Conservation (phyloP, 1,139 yeast genomes). For the Blastobotrys malaysiensis region DNA sequence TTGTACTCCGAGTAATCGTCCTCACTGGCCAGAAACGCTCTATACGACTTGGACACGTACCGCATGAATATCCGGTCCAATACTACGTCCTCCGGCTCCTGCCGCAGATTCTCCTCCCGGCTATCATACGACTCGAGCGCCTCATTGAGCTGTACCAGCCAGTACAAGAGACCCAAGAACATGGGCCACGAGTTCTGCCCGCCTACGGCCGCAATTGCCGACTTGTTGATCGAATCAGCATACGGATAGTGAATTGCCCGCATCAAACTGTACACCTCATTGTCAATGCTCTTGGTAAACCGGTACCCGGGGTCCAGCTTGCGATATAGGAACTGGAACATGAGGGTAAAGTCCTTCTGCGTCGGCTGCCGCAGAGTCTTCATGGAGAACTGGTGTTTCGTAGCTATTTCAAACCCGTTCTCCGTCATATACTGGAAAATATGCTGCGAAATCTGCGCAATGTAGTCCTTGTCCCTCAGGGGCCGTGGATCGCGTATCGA, state of each 20-base stretch:
- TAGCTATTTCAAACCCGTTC: slow-evolving; percentile 66
- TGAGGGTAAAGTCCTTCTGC: slow-evolving; percentile 74
- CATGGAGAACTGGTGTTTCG: slow-evolving; percentile 61
- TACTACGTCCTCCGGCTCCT: slow-evolving; percentile 35
- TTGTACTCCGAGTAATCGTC: slow-evolving; percentile 52
- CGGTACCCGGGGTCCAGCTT: slow-evolving; percentile 74
- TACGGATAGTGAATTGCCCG: slow-evolving; percentile 72
- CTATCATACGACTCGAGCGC: slow-evolving; percentile 43
- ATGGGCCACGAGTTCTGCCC: slow-evolving; percentile 79
- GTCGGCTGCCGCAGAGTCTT: slow-evolving; percentile 74
- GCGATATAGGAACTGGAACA: slow-evolving; percentile 75
- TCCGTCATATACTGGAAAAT: slow-evolving; percentile 53
- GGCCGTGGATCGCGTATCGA: slow-evolving; percentile 64
- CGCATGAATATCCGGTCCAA: slow-evolving; percentile 59
- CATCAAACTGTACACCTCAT: slow-evolving; percentile 66
- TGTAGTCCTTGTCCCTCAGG: slow-evolving; percentile 65
- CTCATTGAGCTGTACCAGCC: slow-evolving; percentile 61
- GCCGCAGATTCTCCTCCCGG: slow-evolving; percentile 33
- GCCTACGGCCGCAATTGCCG: slow-evolving; percentile 88
- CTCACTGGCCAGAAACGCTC: slow-evolving; percentile 53
- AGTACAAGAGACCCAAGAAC: slow-evolving; percentile 73
- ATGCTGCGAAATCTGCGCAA: slow-evolving; percentile 48
- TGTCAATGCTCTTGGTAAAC: slow-evolving; percentile 64
- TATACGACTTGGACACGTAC: slow-evolving; percentile 64
- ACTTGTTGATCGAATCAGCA: slow-evolving; percentile 69